A percentile compares a stretch with the other conserved stretches of the same genome.
Conservation (phyloP, 2,329 filamentous ascomycete species). For the Trichoderma lentiforme region DNA sequence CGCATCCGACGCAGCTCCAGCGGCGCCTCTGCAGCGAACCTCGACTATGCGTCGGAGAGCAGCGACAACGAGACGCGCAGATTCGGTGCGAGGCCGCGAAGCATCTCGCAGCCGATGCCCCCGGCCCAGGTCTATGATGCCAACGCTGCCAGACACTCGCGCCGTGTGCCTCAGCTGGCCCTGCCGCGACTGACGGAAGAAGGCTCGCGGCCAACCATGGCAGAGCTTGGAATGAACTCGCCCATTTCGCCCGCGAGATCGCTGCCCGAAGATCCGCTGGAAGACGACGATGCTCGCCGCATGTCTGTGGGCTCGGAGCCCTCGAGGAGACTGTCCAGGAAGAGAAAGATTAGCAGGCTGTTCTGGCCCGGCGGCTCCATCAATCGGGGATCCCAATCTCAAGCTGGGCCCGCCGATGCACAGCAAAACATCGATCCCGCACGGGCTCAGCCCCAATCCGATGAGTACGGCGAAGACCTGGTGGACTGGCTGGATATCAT, state of each 20-base stretch:
- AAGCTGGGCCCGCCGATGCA: neutral
- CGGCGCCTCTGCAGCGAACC: neutral
- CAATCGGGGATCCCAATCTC: slow-evolving; percentile 14
- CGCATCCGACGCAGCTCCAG: slow-evolving; percentile 23
- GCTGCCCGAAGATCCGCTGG: slow-evolving; percentile 24
- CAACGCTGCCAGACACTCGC: slow-evolving; percentile 28
- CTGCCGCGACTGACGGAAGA: slow-evolving; percentile 41
- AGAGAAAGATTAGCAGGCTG: slow-evolving; percentile 27
- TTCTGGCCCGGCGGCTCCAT: slow-evolving; percentile 27
- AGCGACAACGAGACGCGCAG: neutral
- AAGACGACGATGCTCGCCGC: neutral
- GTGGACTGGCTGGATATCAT: slow-evolving; percentile 42
- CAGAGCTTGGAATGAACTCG: slow-evolving; percentile 31
- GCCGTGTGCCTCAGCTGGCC: slow-evolving; percentile 32
- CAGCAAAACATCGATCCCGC: neutral
- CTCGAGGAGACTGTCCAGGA: slow-evolving; percentile 19
- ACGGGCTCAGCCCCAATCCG: slow-evolving; percentile 18
- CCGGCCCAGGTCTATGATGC: slow-evolving; percentile 20
- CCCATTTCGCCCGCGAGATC: slow-evolving; percentile 29
- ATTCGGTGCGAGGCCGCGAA: slow-evolving; percentile 30
- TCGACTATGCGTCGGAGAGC: neutral
- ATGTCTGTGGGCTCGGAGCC: slow-evolving; percentile 11
- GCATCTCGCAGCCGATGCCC: slow-evolving; percentile 35
- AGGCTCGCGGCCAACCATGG: slow-evolving; percentile 34
- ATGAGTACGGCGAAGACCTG: slow-evolving; percentile 39